A percentile compares a stretch with the other conserved stretches of the same genome.
Conservation (phyloP, 441 rosid genomes). For the Eugenia klotzschiana region DNA sequence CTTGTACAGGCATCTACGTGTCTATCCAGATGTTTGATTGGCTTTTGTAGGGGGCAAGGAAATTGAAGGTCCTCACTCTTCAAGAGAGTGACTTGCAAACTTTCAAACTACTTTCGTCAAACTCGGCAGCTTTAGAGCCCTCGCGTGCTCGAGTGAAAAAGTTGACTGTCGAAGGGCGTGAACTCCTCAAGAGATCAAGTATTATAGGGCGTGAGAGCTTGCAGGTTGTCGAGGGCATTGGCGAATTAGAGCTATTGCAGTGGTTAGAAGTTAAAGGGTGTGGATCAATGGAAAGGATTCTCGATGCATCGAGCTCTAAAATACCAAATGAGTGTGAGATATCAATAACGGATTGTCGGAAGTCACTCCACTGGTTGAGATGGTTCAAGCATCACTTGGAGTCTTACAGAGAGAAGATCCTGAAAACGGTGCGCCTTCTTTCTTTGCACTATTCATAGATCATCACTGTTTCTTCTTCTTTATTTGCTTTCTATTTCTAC, state of each 20-base stretch:
- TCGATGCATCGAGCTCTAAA: not conserved
- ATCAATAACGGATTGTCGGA: fast-evolving
- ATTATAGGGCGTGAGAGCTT: fast-evolving
- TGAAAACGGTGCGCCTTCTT: not conserved
- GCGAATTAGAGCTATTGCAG: not conserved
- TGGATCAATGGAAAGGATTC: not conserved
- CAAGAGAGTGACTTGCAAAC: not conserved
- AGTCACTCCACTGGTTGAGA: not conserved
- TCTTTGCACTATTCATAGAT: not conserved
- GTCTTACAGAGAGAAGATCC: not conserved
- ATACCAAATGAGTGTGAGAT: not conserved
- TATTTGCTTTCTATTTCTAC: not conserved
- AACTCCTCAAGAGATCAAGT: no score
- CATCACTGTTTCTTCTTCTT: not conserved
- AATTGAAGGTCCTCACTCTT: no score
- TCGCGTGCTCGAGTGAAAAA: not conserved
- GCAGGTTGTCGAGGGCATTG: not conserved
- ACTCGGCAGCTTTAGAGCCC: not conserved
- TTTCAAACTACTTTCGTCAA: not conserved
- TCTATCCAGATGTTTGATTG: not conserved
- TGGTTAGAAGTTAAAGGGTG: fast-evolving
- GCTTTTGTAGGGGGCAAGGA: no score
- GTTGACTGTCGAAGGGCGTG: no score
- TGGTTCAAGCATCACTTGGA: fast-evolving
- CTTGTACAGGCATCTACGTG: no score